A percentile compares a stretch with the other conserved stretches of the same genome.
phyloP scores from a whole-genome alignment of 2,329 filamentous ascomycete species.

The Talaromyces albobiverticillius region DNA sequence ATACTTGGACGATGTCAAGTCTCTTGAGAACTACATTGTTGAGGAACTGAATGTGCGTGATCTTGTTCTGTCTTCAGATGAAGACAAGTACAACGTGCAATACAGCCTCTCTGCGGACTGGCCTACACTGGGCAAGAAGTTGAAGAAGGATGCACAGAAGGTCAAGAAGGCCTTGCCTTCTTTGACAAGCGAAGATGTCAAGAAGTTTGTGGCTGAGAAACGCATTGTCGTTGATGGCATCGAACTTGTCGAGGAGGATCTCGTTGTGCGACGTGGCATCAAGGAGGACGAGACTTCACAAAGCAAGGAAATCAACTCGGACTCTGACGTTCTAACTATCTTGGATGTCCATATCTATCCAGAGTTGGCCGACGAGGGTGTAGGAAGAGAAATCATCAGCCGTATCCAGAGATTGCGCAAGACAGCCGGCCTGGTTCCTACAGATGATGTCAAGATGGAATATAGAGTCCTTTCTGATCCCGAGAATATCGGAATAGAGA shows the following conservation, averaged over 20 bases:
- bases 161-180: constrained; percentile 86
- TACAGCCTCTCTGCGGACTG: constrained; percentile 90
- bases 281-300: constrained; percentile 69
- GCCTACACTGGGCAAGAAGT: constrained; percentile 91
- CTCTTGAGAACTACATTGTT: constrained; percentile 80
- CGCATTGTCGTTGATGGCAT: constrained; percentile 84
- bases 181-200: constrained; percentile 76
- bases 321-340: constrained; percentile 86
- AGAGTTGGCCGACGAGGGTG: constrained; percentile 80
- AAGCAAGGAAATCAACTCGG: constrained; percentile 80
- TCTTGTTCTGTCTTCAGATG: constrained; percentile 78
- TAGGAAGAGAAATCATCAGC: constrained; percentile 89
- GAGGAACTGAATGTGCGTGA: constrained; percentile 92
- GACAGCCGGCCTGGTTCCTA: constrained; percentile 85
- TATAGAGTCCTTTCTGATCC: constrained; percentile 79
- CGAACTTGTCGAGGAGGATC: constrained; percentile 73
- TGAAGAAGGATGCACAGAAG: constrained; percentile 89
- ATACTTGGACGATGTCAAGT: constrained; percentile 83
- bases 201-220: constrained; percentile 69
- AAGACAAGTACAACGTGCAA: constrained; percentile 86
- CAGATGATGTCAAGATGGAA: constrained; percentile 94
- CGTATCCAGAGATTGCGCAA: constrained; percentile 90
- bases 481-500: constrained; percentile 68
- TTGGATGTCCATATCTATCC: constrained; percentile 80
- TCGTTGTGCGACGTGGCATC: constrained; percentile 76